phyloP scores from a whole-genome alignment of 306 rosid genomes.

The Lathyrus tuberosus region DNA sequence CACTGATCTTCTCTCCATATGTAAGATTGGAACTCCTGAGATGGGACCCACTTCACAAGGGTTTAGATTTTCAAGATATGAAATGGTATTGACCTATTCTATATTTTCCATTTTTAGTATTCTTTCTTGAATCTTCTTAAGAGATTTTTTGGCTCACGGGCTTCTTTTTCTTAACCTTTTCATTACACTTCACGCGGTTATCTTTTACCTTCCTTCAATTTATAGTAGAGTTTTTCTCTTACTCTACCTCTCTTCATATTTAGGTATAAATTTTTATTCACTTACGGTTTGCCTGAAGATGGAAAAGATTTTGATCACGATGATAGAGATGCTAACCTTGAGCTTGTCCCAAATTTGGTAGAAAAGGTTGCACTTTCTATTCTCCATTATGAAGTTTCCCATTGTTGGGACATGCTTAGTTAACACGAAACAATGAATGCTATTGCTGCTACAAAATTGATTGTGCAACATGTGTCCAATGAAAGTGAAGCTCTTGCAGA shows the following conservation, averaged over 20 bases:
- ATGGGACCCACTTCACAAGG: slow-evolving; percentile 93
- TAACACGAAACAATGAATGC: slow-evolving; percentile 72
- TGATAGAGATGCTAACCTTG: slow-evolving; percentile 84
- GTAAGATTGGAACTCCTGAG: slow-evolving; percentile 92
- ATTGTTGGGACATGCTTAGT: slow-evolving; percentile 95
- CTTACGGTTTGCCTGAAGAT: slow-evolving; percentile 73
- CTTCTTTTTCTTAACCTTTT: slow-evolving; percentile 11
- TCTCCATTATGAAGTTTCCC: slow-evolving; percentile 78
- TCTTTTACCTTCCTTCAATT: slow-evolving; percentile 28
- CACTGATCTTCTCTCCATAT: slow-evolving; percentile 87
- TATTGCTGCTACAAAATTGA: slow-evolving; percentile 74
- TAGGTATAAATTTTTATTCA: slow-evolving; percentile 80
- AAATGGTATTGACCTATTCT: slow-evolving; percentile 65
- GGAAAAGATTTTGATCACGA: slow-evolving; percentile 63
- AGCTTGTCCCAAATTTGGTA: slow-evolving; percentile 88
- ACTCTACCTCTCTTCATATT: slow-evolving; percentile 19
- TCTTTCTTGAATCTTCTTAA: slow-evolving; percentile 20
- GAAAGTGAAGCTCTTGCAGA: slow-evolving; percentile 85
- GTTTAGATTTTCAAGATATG: slow-evolving; percentile 80
- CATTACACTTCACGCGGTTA: slow-evolving; percentile 15
- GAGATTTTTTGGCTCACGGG: slow-evolving; percentile 9
- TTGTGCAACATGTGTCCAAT: slow-evolving; percentile 80
- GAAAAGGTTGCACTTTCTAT: slow-evolving; percentile 93
- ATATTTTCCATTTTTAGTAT: slow-evolving; percentile 15
- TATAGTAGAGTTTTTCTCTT: slow-evolving; percentile 12